Base-by-base conservation (phyloP, 1,284 basidiomycete genomes). In the Ceratobasidium sp. region DNA sequence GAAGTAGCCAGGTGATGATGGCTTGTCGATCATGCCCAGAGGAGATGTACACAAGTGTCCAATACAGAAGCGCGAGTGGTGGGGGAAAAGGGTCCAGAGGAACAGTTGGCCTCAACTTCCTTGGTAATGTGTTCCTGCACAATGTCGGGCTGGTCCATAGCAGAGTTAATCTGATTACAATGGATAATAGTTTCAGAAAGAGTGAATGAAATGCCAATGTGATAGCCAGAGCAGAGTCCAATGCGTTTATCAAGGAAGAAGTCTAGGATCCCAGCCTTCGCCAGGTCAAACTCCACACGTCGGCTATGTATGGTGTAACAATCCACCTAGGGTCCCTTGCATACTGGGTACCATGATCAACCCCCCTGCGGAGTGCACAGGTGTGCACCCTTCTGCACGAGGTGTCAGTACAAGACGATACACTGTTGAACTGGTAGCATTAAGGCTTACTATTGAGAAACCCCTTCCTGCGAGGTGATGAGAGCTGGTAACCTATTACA, bases 191-290 rank as follows among this genome's bases (percentile, higher is more conserved):
- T 56, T 0, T 84, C 85, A 0, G 84, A 85, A 0, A 57, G 56
- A 59, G 85, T 85, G n/a, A n/a, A n/a, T 60, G 85, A 86, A 0
- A 81, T 83, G 0, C 85, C 83, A n/a, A 86, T 72, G 1, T 81
- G 44, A 22, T 33, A 57, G 22, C 56, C 31, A 11, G 1, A 5
- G 11, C n/a, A n/a, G 6, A 57, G 29, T 3, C 56, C 56, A 14
- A 11, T 8, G 8, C 27, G 53, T 15, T 29, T 24, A 27, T 56
- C 53, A 27, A 31, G 8, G 19, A 56, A 56, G 17, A 5, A 4
- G 17, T 24, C 7, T 8, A 56, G 24, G 8, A 56, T 7, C 5
- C 53, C 53, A 8, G 53, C 24, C 5, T 56, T 31, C 11, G 53
- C 53, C n/a, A 73, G n/a, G 9, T 19, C 59, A 9, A 27, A 11